Conservation (phyloP, 331 rosid genomes). For the Dryas integrifolia region DNA sequence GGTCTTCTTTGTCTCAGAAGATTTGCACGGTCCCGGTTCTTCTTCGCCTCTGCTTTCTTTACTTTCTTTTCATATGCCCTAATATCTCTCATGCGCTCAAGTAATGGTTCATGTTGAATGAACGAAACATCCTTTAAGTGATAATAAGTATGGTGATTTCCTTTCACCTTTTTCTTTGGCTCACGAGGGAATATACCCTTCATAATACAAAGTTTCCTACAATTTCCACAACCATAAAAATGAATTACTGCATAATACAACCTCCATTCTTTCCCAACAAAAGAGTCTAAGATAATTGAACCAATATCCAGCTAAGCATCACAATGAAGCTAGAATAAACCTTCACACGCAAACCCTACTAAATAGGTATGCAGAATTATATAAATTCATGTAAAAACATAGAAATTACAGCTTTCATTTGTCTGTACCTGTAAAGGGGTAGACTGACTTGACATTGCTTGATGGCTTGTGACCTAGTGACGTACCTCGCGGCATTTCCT, state of each 20-base stretch:
- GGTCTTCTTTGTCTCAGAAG: constrained; percentile 50
- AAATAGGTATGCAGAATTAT: background rate
- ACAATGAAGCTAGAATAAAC: background rate
- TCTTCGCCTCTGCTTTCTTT: constrained; percentile 80
- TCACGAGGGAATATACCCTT: constrained; percentile 90
- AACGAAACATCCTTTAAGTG: constrained; percentile 87
- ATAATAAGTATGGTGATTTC: constrained; percentile 85
- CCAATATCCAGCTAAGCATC: background rate
- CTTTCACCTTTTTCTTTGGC: constrained; percentile 92
- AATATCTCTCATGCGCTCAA: constrained; percentile 63
- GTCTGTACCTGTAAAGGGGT: constrained; percentile 69
- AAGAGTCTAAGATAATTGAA: background rate
- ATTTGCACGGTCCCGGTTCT: constrained; percentile 64
- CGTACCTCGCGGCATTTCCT: constrained; percentile 84
- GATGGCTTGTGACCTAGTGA: constrained; percentile 78
- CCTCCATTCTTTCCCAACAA: background rate
- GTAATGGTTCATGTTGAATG: constrained; percentile 82
- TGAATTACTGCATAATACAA: background rate
- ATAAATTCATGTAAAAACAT: background rate
- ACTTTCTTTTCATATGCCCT: constrained; percentile 70
- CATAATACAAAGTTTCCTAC: constrained; percentile 79
- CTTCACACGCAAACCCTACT: background rate
- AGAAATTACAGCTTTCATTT: background rate
- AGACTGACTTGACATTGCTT: constrained; percentile 79
- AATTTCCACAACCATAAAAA: constrained; percentile 16